Evolutionary conservation across 192 early-diverging fungal species (phyloP).

Genomic region (Coemansia umbellata): DNA sequence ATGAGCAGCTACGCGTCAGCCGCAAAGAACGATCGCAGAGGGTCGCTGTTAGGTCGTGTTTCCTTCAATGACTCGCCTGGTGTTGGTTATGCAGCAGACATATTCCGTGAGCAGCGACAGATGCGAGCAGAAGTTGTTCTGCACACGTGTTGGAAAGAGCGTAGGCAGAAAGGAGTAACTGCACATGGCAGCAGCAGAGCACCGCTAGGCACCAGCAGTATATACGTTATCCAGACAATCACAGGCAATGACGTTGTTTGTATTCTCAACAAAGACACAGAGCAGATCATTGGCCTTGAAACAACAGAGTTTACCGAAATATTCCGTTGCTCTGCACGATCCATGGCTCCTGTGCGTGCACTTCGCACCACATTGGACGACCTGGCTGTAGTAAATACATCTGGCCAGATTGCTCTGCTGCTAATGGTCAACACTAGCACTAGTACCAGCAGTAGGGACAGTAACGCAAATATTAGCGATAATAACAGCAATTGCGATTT

Average conservation of each 20-base stretch:
- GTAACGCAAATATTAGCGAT: not conserved
- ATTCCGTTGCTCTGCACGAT: constrained; percentile 26
- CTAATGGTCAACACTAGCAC: not conserved
- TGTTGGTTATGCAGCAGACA: constrained; percentile 30
- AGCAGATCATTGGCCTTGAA: constrained; percentile 23
- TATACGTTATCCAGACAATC: constrained; percentile 33
- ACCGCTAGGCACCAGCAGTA: constrained; percentile 2
- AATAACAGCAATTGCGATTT: not conserved
- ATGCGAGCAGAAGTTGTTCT: constrained; percentile 38
- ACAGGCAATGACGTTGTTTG: constrained; percentile 28
- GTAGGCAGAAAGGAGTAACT: constrained; percentile 2
- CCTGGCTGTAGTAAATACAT: constrained; percentile 21
- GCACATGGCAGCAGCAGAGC: not conserved
- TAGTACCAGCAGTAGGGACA: not conserved
- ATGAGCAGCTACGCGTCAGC: constrained; percentile 32
- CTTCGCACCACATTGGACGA: constrained; percentile 19
- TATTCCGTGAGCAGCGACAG: constrained; percentile 43
- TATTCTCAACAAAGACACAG: constrained; percentile 8
- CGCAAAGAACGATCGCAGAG: constrained; percentile 34
- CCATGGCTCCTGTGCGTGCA: constrained; percentile 18
- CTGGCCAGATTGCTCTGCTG: constrained; percentile 10
- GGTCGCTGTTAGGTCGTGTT: constrained; percentile 38
- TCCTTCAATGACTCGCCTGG: constrained; percentile 49
- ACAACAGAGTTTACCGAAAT: constrained; percentile 14
- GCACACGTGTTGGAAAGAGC: constrained; percentile 33